Conservation (phyloP, 345 rosid genomes). For the Murraya koenigii region DNA sequence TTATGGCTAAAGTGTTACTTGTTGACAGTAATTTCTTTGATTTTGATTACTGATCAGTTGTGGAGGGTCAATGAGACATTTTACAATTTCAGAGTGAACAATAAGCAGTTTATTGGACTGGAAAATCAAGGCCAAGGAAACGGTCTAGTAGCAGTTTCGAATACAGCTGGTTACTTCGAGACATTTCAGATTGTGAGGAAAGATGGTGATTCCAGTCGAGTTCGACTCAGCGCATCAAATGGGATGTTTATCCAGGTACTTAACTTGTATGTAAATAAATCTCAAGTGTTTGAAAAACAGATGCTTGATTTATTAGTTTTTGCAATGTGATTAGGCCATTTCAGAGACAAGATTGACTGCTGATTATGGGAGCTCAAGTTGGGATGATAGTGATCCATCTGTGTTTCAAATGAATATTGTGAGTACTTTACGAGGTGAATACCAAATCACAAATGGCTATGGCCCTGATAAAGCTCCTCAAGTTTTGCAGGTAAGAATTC, state of each 20-base stretch:
- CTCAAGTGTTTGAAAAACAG: background rate
- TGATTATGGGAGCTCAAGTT: slow-evolving; percentile 25
- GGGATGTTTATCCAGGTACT: slow-evolving; percentile 36
- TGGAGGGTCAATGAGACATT: slow-evolving; percentile 30
- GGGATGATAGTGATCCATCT: slow-evolving; percentile 33
- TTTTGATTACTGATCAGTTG: slow-evolving; percentile 11
- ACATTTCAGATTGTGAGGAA: slow-evolving; percentile 29
- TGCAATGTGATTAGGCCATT: slow-evolving; percentile 5
- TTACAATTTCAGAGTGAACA: slow-evolving; percentile 26
- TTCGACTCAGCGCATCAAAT: slow-evolving; percentile 27
- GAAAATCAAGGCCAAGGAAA: slow-evolving; percentile 13
- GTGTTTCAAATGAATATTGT: slow-evolving; percentile 25
- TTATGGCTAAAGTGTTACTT: background rate
- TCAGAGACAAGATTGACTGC: slow-evolving; percentile 25
- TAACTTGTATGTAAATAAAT: background rate
- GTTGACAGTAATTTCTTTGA: background rate
- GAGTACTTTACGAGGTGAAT: slow-evolving; percentile 22
- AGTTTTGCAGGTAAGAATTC: slow-evolving; percentile 18
- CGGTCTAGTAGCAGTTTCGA: slow-evolving; percentile 13
- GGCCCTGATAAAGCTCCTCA: slow-evolving; percentile 29
- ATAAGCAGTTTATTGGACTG: slow-evolving; percentile 24
- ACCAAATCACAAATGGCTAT: slow-evolving; percentile 37
- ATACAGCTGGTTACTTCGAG: background rate
- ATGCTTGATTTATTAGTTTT: background rate
- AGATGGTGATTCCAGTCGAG: slow-evolving; percentile 5